Evolutionary conservation across 2,329 filamentous ascomycete species (phyloP).

Genomic region (Pestalotiopsis sp.): DNA sequence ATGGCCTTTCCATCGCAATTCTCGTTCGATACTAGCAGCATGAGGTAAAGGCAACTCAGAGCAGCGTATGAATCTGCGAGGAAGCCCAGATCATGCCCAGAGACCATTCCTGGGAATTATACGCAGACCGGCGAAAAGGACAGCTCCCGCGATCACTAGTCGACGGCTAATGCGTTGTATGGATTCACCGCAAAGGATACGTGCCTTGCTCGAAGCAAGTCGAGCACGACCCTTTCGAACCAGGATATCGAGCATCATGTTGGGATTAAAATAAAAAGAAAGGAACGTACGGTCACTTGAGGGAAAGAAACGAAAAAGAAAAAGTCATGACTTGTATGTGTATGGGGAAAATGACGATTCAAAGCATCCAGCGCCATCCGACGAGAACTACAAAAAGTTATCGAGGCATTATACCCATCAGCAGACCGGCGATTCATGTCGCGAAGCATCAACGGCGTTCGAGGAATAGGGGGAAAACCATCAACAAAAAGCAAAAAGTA

Average conservation of each 20-base stretch:
- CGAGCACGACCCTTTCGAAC: neutral
- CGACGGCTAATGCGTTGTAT: neutral
- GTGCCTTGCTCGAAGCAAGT: neutral
- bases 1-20: slow-evolving; percentile 93
- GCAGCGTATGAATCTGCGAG: neutral
- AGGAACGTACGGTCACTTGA: neutral
- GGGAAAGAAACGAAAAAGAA: neutral
- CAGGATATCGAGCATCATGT: neutral
- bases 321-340: neutral
- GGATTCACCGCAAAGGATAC: neutral
- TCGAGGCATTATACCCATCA: slow-evolving; percentile 12
- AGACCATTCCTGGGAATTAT: neutral
- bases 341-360: neutral
- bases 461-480: neutral
- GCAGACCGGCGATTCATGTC: neutral
- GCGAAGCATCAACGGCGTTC: slow-evolving; percentile 1
- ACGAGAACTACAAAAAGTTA: neutral
- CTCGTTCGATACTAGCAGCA: slow-evolving; percentile 66
- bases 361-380: neutral
- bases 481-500: neutral
- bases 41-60: slow-evolving; percentile 31
- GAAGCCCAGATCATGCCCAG: neutral
- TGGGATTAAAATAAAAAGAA: neutral
- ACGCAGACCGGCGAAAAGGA: neutral
- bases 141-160: neutral